A percentile compares a stretch with the other conserved stretches of the same genome.
phyloP scores from a whole-genome alignment of 1,284 basidiomycete species.

The Tetrapyrgos nigripes region DNA sequence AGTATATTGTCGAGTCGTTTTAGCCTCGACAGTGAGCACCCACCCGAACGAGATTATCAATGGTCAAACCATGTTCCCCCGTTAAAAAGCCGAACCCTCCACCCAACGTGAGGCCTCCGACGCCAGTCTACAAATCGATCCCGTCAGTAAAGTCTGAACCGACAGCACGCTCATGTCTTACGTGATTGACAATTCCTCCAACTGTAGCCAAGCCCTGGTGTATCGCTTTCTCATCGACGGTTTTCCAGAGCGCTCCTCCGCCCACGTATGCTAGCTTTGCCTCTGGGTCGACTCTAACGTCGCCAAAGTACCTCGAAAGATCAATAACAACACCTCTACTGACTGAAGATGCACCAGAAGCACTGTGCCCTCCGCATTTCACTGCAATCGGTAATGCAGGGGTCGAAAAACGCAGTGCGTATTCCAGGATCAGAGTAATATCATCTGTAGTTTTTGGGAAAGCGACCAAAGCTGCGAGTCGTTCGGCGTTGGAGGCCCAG shows the following conservation, averaged over 20 bases:
- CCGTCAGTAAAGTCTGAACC: too few relatives aligned
- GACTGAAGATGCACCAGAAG: conserved; percentile 50
- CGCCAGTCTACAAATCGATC: conserved; percentile 48
- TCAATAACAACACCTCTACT: conserved; percentile 64
- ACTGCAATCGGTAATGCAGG: conserved; percentile 39
- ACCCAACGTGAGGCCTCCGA: conserved; percentile 62
- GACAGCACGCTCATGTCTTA: conserved; percentile 30
- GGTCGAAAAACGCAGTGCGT: conserved; percentile 21
- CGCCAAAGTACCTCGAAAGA: conserved; percentile 51
- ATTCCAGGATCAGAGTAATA: conserved; percentile 45
- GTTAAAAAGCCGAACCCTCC: conserved; percentile 66
- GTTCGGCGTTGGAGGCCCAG: conserved; percentile 52
- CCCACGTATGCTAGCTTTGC: conserved; percentile 52
- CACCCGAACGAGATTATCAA: conserved; percentile 34
- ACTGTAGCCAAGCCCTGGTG: conserved; percentile 55
- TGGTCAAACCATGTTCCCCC: conserved; percentile 52
- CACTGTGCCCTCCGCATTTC: conserved; percentile 44
- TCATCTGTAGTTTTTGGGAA: conserved; percentile 50
- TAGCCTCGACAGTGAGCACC: conserved; percentile 50
- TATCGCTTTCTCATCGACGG: conserved; percentile 55
- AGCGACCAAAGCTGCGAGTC: conserved; percentile 24
- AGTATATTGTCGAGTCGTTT: too few relatives aligned
- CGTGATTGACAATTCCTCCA: conserved; percentile 62
- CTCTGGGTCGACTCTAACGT: conserved; percentile 48
- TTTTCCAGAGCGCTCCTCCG: conserved; percentile 59